These are phyloP conservation scores for Colletotrichum sp. DNA, from an alignment of 2,329 filamentous ascomycete species.

Conservation along the genomic window DNA sequence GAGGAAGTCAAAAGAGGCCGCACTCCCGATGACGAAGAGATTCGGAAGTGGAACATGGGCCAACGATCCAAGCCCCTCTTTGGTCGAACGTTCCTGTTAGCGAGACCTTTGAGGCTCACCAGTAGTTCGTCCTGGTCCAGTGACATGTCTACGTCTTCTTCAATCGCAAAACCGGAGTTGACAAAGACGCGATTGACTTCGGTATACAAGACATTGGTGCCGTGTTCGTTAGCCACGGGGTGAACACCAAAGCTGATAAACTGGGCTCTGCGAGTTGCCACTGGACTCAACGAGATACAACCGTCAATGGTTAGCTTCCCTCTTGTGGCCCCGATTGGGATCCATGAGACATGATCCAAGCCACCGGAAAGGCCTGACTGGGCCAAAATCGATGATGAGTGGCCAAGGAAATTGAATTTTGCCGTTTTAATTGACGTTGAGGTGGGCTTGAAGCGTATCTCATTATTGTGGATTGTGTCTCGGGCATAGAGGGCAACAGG, in stretches of 20 bases:
- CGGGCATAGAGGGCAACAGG: constrained; percentile 63
- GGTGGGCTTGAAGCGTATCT: constrained; percentile 38
- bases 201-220: constrained; percentile 73
- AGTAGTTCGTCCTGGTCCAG: constrained; percentile 39
- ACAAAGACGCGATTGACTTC: constrained; percentile 80
- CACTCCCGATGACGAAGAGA: constrained; percentile 42
- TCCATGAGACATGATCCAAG: constrained; percentile 64
- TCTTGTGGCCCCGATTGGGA: constrained; percentile 71
- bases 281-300: constrained; percentile 73
- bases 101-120: constrained; percentile 46
- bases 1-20: not conserved
- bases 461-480: constrained; percentile 48
- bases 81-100: constrained; percentile 51
- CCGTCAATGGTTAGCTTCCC: constrained; percentile 68
- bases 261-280: constrained; percentile 74
- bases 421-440: not conserved
- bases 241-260: constrained; percentile 81
- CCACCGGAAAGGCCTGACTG: constrained; percentile 70
- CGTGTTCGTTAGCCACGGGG: constrained; percentile 62
- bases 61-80: constrained; percentile 78
- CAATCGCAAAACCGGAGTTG: constrained; percentile 77
- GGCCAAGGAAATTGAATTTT: not conserved
- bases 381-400: constrained; percentile 54
- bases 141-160: constrained; percentile 44
- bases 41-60: constrained; percentile 87